These are phyloP conservation scores for Solanum hybrid DNA, from an alignment of 305 asterid species.

Conservation along the genomic window DNA sequence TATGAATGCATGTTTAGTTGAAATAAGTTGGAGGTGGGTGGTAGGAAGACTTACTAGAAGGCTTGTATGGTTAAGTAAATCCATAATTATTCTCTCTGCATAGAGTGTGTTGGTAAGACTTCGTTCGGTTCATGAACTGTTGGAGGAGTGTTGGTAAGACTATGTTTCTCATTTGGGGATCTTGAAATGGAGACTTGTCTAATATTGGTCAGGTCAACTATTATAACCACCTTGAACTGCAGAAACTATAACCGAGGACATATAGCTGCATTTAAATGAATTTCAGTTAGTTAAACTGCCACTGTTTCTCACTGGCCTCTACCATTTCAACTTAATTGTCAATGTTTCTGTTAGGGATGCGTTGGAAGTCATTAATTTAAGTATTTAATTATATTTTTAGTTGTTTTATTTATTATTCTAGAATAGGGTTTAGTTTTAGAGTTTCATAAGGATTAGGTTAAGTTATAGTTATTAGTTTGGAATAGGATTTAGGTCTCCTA, in stretches of 20 bases:
- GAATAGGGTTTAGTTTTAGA: no score
- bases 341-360: no score
- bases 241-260: background rate
- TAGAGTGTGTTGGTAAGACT: background rate
- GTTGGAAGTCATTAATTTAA: no score
- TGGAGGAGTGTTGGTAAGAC: background rate
- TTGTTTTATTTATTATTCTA: no score
- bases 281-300: background rate
- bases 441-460: no score
- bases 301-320: no score
- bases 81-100: background rate
- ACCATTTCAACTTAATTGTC: no score
- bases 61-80: background rate
- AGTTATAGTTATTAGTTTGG: no score
- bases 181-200: background rate
- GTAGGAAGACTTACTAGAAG: background rate
- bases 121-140: background rate
- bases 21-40: background rate
- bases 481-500: no score
- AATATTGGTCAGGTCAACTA: background rate
- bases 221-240: background rate
- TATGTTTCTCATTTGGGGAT: background rate
- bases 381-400: no score
- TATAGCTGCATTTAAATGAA: background rate
- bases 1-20: background rate